These are phyloP conservation scores for Pseudogymnoascus sp. DNA, from an alignment of 2,329 filamentous ascomycete species.

Conservation along the genomic window DNA sequence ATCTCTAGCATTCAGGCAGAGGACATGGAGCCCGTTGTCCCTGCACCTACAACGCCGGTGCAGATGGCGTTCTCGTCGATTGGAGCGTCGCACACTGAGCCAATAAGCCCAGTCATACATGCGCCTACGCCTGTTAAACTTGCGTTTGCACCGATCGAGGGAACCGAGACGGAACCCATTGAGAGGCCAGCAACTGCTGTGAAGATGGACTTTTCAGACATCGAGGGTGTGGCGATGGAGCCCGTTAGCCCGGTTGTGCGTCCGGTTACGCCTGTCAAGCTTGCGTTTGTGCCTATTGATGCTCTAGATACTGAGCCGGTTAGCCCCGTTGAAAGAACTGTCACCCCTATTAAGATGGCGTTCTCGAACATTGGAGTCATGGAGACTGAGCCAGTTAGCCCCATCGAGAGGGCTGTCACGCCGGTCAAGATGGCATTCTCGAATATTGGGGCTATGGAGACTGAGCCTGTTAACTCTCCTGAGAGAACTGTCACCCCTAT, in stretches of 20 bases:
- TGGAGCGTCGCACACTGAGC: constrained; percentile 11
- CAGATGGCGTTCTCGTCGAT: constrained; percentile 33
- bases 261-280: constrained; percentile 17
- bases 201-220: neutral
- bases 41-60: constrained; percentile 9
- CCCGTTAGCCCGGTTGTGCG: constrained; percentile 2
- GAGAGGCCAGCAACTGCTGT: neutral
- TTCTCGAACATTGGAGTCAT: constrained; percentile 35
- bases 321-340: neutral
- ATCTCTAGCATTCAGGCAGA: constrained; percentile 29
- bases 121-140: constrained; percentile 22
- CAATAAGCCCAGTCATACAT: neutral
- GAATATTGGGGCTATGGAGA: constrained; percentile 34
- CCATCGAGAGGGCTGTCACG: constrained; percentile 9
- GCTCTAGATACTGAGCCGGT: constrained; percentile 16
- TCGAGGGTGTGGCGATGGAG: neutral
- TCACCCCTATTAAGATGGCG: constrained; percentile 23
- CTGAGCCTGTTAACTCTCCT: no score
- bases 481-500: no score
- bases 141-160: constrained; percentile 13
- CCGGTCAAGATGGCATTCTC: constrained; percentile 26
- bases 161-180: neutral
- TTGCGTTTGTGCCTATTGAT: constrained; percentile 32
- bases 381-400: constrained; percentile 30
- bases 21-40: constrained; percentile 26